Evolutionary conservation across 768 basidiomycete genomes (phyloP).

Genomic region (Psilocybe cubensis): DNA sequence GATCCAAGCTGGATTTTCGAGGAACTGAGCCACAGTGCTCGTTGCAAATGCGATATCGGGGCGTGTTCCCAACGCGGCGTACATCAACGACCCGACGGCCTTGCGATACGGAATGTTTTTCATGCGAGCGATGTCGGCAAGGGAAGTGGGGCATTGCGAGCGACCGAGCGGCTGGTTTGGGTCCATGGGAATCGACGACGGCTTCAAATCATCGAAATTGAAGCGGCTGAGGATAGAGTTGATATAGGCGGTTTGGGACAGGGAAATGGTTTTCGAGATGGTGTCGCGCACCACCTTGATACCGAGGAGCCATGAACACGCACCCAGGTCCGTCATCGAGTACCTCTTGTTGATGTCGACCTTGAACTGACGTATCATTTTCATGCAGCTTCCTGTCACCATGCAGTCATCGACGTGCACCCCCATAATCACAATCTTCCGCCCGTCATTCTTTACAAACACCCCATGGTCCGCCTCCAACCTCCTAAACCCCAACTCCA

Average conservation of each 20-base stretch:
- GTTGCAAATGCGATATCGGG: slow-evolving; percentile 9
- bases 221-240: slow-evolving; percentile 23
- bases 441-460: slow-evolving; percentile 20
- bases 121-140: slow-evolving; percentile 18
- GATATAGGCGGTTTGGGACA: slow-evolving; percentile 31
- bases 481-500: slow-evolving; percentile 19
- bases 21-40: background rate
- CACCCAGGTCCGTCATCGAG: slow-evolving; percentile 26
- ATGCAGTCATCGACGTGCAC: slow-evolving; percentile 24
- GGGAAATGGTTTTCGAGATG: slow-evolving; percentile 7
- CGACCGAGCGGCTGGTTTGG: slow-evolving; percentile 9
- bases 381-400: slow-evolving; percentile 16
- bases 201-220: slow-evolving; percentile 24
- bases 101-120: slow-evolving; percentile 23
- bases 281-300: slow-evolving; percentile 27
- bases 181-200: slow-evolving; percentile 16
- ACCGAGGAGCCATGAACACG: slow-evolving; percentile 31
- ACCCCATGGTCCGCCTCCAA: slow-evolving; percentile 28
- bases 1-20: background rate
- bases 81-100: slow-evolving; percentile 30
- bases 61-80: background rate
- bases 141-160: slow-evolving; percentile 24
- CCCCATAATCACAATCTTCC: slow-evolving; percentile 18
- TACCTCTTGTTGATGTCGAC: slow-evolving; percentile 21
- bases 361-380: slow-evolving; percentile 27